Conservation (phyloP, 192 early-diverging fungal species). For the Backusella psychrophila region DNA sequence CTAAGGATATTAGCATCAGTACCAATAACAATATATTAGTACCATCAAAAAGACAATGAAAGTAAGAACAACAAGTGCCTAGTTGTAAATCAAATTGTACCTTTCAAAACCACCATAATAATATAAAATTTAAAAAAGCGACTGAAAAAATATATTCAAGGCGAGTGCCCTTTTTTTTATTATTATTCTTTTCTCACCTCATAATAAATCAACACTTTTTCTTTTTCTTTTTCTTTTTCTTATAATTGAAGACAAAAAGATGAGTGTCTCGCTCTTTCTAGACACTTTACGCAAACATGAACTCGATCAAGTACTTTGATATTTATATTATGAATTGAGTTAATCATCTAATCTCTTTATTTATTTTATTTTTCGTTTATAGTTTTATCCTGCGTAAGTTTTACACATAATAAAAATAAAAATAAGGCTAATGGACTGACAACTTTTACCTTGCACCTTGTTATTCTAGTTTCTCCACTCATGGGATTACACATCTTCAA, state of each 20-base stretch:
- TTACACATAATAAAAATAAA: neutral
- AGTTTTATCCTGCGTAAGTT: constrained; percentile 55
- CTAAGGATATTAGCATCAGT: too few species aligned
- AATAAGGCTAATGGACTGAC: neutral
- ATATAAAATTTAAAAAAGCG: neutral
- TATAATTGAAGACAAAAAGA: constrained; percentile 10
- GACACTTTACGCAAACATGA: constrained; percentile 64
- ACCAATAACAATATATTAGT: too few species aligned
- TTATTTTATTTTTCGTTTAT: constrained; percentile 1
- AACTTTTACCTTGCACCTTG: neutral
- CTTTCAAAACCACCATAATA: neutral
- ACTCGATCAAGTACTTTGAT: constrained; percentile 45
- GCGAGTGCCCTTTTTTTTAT: neutral
- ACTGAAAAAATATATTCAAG: neutral
- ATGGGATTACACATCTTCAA: constrained; percentile 59
- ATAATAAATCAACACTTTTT: neutral
- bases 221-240: neutral
- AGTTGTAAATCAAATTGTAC: neutral
- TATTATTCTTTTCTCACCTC: neutral
- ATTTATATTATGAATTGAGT: neutral
- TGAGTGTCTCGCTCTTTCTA: constrained; percentile 45
- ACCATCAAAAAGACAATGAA: too few species aligned
- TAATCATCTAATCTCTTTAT: constrained; percentile 4
- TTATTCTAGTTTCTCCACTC: constrained; percentile 49
- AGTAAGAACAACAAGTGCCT: neutral